phyloP scores from a whole-genome alignment of 805 yeast genomes.

The Ascoidea rubescens region DNA sequence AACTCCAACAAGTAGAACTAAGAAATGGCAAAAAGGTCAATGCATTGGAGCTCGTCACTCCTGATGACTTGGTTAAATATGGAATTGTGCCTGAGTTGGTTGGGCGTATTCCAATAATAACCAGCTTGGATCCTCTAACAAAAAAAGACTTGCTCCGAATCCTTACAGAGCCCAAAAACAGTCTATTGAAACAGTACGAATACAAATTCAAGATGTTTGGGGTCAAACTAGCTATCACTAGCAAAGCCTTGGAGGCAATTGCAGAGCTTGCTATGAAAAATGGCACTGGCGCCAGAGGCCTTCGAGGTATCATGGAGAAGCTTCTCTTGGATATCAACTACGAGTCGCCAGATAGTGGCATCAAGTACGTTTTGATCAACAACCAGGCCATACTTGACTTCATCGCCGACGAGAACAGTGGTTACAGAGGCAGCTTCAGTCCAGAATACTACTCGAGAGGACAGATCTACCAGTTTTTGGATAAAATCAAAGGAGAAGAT shows the following conservation, averaged over 20 bases:
- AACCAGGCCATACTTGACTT: conserved; percentile 27
- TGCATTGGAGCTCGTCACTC: conserved; percentile 31
- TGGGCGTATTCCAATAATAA: conserved; percentile 43
- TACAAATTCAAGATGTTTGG: conserved; percentile 40
- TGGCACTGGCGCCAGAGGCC: conserved; percentile 51
- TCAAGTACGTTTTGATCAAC: conserved; percentile 34
- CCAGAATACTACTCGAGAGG: conserved; percentile 33
- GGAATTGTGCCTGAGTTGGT: conserved; percentile 49
- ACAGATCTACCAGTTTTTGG: conserved; percentile 26
- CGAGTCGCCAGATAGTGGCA: conserved; percentile 46
- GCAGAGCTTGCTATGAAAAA: conserved; percentile 34
- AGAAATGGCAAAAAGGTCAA: conserved; percentile 23
- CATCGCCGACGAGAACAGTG: conserved; percentile 18
- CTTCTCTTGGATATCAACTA: conserved; percentile 35
- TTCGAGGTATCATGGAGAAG: conserved; percentile 40
- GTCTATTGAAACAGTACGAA: conserved; percentile 37
- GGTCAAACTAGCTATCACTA: conserved; percentile 34
- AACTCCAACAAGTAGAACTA: conserved; percentile 22
- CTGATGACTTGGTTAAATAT: conserved; percentile 34
- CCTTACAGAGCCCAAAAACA: conserved; percentile 40
- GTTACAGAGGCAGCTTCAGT: conserved; percentile 17
- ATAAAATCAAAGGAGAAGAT: conserved; percentile 30
- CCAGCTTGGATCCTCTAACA: conserved; percentile 32
- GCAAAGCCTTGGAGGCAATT: conserved; percentile 30
- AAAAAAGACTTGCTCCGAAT: conserved; percentile 33